Base-by-base conservation (phyloP, 2,329 filamentous ascomycete genomes). In the Penicillium sumatraense region DNA sequence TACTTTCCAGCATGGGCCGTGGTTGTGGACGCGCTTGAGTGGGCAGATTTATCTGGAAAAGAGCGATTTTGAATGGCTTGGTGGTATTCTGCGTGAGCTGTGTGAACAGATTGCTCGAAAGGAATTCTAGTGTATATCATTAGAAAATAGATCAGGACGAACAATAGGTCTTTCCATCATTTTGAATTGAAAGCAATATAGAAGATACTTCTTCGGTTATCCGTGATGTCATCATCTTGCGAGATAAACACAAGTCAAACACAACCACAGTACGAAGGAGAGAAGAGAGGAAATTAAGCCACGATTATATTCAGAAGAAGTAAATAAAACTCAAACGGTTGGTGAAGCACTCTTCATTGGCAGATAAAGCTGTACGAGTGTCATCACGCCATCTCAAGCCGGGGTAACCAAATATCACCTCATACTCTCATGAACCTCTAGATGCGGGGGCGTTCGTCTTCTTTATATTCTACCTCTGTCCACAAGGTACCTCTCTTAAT, bases 1-100 rank as follows among this genome's bases (percentile, higher is more conserved):
- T 1, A 68, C 89, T 2, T 85, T 86, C 54, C 72, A 81, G 8
- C 86, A 92, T 61, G 80, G 75, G 0, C 82, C 81, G 0, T 80
- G 80, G 50, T 83, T 87, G 70, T 96, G 89, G 89, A 79, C 82
- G 0, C 79, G 93, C 46, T 67, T 96, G 45, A 92, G 89, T 68
- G 90, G 85, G 13, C 92, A 96, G 79, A 83, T 95, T 0, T 98
- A 95, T 70, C 75, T 97, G n/a, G 90, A 91, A 23, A 70, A 88
- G 60, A 80, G 80, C 11, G 92, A 97, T 72, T 96, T 95, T 68
- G 84, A 88, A 69, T 90, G 84, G 83, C 81, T 83, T 3, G 90
- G 81, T 0, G 68, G 78, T 48, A 76, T 82, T 8, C 71, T 95
- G 65, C 82, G 83, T 68, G 75, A 78, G 29, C 62, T 89, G 5